Conservation (phyloP, 164 flowering plant species). For the Vitis rupestris region DNA sequence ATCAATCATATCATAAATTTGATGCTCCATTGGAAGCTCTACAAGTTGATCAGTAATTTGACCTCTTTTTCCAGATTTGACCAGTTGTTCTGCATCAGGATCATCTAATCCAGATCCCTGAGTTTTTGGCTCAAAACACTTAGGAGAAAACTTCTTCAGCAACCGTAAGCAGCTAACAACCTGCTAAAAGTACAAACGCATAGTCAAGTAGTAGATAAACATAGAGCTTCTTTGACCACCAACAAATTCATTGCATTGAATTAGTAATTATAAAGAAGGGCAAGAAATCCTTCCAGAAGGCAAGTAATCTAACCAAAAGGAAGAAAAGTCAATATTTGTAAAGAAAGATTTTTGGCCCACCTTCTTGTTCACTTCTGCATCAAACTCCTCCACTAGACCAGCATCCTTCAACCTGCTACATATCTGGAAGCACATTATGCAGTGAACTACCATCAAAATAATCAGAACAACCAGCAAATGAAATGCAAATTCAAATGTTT, state of each 20-base stretch:
- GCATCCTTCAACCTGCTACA: conserved; percentile 70
- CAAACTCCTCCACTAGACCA: conserved; percentile 63
- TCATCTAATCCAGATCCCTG: conserved; percentile 35
- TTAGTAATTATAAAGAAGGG: background rate
- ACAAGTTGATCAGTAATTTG: conserved; percentile 64
- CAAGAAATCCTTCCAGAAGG: no score
- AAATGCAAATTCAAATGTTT: conserved; percentile 11
- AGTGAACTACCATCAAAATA: conserved; percentile 5
- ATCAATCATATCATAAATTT: conserved; percentile 80
- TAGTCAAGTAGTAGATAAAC: background rate
- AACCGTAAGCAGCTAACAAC: conserved; percentile 63
- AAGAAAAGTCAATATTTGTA: background rate
- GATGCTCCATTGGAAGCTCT: conserved; percentile 86
- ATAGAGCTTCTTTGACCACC: background rate
- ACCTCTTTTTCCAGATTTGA: conserved; percentile 42
- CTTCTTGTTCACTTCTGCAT: conserved; percentile 65
- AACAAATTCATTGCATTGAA: background rate
- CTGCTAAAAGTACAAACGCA: conserved; percentile 36
- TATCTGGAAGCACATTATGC: conserved; percentile 40
- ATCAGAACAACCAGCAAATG: background rate
- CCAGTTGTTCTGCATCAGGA: conserved; percentile 29
- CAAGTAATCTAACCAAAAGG: no score
- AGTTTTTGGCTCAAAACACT: conserved; percentile 42
- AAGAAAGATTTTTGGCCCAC: conserved; percentile 23
- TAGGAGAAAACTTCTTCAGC: conserved; percentile 51